Conservation (phyloP, 2,329 filamentous ascomycete genomes). For the Claviceps sp. region DNA sequence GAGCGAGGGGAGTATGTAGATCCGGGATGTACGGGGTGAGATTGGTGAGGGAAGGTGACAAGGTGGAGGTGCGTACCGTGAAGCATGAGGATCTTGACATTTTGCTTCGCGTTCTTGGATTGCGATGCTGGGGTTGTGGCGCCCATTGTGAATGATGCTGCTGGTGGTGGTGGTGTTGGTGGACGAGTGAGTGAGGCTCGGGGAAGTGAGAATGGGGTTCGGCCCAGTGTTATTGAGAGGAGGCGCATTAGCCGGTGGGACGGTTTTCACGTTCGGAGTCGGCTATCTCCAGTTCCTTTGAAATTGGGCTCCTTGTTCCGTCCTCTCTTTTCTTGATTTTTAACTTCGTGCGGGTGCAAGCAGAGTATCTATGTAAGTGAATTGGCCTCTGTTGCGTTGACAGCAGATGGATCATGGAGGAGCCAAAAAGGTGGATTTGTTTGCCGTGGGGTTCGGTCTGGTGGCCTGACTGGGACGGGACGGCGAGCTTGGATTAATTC, state of each 20-base stretch:
- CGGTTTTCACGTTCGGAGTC: neutral
- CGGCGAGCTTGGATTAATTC: no score
- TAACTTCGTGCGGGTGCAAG: no score
- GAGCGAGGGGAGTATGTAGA: no score
- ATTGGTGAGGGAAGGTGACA: no score
- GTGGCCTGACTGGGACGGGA: no score
- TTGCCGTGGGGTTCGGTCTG: no score
- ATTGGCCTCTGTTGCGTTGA: no score
- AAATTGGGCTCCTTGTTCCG: neutral
- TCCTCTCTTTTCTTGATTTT: neutral
- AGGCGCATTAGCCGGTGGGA: neutral
- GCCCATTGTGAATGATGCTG: constrained; percentile 1
- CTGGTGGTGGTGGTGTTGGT: neutral
- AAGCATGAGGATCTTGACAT: constrained; percentile 62
- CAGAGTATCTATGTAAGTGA: no score
- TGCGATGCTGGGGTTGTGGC: neutral
- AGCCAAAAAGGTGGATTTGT: no score
- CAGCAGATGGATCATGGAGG: no score
- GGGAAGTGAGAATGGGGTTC: neutral
- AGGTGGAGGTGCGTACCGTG: constrained; percentile 38
- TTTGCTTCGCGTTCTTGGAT: constrained; percentile 25
- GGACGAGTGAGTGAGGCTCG: neutral
- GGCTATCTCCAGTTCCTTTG: neutral
- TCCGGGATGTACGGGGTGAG: no score
- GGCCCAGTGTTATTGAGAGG: neutral